phyloP scores from a whole-genome alignment of 2,329 filamentous ascomycete genomes.

The Fusarium brachygibbosum region DNA sequence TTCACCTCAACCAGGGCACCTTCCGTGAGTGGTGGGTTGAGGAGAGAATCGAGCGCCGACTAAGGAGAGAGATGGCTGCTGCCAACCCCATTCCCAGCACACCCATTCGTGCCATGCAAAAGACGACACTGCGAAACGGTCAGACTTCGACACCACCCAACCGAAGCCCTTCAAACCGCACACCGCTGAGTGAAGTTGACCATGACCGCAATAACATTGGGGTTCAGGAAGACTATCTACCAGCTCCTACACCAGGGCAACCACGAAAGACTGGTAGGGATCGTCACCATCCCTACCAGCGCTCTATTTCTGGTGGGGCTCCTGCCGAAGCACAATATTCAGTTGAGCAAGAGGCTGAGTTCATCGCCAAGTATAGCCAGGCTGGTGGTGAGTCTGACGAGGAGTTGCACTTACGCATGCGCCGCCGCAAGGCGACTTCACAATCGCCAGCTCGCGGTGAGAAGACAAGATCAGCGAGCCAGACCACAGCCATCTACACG shows the following conservation, averaged over 20 bases:
- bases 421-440: constrained; percentile 73
- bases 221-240: constrained; percentile 90
- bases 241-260: constrained; percentile 94
- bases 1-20: constrained; percentile 94
- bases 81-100: constrained; percentile 67
- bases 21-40: constrained; percentile 99
- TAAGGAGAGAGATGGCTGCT: constrained; percentile 70
- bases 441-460: constrained; percentile 72
- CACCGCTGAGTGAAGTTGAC: constrained; percentile 94
- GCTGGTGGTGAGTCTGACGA: constrained; percentile 82
- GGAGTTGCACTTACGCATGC: constrained; percentile 83
- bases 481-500: constrained; percentile 76
- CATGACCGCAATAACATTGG: constrained; percentile 77
- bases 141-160: constrained; percentile 89
- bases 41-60: constrained; percentile 80
- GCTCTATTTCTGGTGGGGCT: constrained; percentile 63
- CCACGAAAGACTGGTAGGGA: constrained; percentile 90
- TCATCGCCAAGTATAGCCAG: constrained; percentile 71
- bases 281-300: constrained; percentile 79
- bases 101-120: constrained; percentile 72
- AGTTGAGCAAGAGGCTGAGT: constrained; percentile 70
- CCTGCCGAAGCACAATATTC: constrained; percentile 65
- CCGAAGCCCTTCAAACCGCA: constrained; percentile 78
- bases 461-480: constrained; percentile 79
- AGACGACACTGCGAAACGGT: constrained; percentile 70